Conservation (phyloP, 495 filamentous ascomycete genomes). For the Podospora fimiseda region DNA sequence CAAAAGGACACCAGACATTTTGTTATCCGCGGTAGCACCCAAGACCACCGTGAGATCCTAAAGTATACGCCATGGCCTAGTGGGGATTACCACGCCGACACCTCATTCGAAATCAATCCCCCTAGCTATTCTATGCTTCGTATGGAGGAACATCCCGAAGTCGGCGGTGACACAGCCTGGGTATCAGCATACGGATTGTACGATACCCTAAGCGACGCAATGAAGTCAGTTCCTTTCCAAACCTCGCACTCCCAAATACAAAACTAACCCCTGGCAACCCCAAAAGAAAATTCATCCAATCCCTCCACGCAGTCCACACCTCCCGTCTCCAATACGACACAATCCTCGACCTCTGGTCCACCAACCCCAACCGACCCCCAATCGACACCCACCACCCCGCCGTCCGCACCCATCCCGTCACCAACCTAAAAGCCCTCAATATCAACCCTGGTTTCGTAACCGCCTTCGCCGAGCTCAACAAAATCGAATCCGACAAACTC, state of each 20-base stretch:
- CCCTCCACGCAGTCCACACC: constrained; percentile 46
- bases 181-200: constrained; percentile 47
- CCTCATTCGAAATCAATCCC: constrained; percentile 48
- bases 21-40: constrained; percentile 30
- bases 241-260: no score
- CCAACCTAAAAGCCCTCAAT: constrained; percentile 45
- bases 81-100: constrained; percentile 47
- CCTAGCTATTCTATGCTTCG: constrained; percentile 47
- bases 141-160: constrained; percentile 49
- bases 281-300: constrained; percentile 42
- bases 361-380: constrained; percentile 42
- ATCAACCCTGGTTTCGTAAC: constrained; percentile 47
- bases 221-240: constrained; percentile 18
- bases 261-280: no score
- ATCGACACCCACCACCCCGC: constrained; percentile 51
- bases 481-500: constrained; percentile 46
- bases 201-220: constrained; percentile 40
- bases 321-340: constrained; percentile 43
- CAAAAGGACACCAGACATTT: constrained; percentile 38
- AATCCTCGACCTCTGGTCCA: constrained; percentile 43
- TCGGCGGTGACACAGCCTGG: constrained; percentile 52
- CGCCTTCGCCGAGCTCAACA: constrained; percentile 50
- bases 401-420: constrained; percentile 50
- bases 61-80: constrained; percentile 37
- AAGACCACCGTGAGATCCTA: constrained; percentile 33